Conservation (phyloP, 805 yeast genomes). For the Candida boleticola region DNA sequence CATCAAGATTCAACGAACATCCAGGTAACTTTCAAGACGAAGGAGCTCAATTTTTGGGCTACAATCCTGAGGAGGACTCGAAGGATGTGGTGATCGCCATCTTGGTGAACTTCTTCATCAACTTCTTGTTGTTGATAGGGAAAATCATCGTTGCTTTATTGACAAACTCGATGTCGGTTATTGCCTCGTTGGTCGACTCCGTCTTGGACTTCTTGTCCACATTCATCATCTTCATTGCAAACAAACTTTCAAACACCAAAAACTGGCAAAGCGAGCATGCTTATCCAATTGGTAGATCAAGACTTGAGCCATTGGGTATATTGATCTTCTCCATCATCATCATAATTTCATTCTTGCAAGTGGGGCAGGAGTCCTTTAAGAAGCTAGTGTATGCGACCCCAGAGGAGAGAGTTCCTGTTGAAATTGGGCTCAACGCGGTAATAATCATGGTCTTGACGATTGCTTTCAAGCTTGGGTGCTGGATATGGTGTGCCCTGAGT, state of each 20-base stretch:
- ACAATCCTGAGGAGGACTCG: conserved; percentile 40
- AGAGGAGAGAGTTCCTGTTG: conserved; percentile 39
- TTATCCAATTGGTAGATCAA: conserved; percentile 69
- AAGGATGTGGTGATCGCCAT: conserved; percentile 58
- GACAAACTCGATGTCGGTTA: conserved; percentile 69
- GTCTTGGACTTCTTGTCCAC: conserved; percentile 73
- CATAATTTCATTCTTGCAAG: conserved; percentile 68
- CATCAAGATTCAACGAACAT: conserved; percentile 37
- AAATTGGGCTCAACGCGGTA: conserved; percentile 49
- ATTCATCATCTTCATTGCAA: conserved; percentile 63
- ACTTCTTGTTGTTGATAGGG: conserved; percentile 56
- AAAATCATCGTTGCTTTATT: conserved; percentile 59
- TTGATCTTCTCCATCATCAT: conserved; percentile 70
- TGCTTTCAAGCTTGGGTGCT: conserved; percentile 56
- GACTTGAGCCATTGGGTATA: conserved; percentile 78
- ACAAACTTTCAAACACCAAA: conserved; percentile 44
- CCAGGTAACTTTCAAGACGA: conserved; percentile 64
- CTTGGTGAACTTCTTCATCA: conserved; percentile 58
- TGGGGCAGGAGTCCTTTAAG: conserved; percentile 60
- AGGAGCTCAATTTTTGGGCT: conserved; percentile 54
- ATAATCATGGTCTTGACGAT: conserved; percentile 65
- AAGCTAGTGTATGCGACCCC: conserved; percentile 37
- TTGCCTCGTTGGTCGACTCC: conserved; percentile 79
- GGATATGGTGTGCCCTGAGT: conserved; percentile 59
- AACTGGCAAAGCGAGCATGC: conserved; percentile 46